Base-by-base conservation (phyloP, 495 filamentous ascomycete species). In the Trypethelium eluteriae region DNA sequence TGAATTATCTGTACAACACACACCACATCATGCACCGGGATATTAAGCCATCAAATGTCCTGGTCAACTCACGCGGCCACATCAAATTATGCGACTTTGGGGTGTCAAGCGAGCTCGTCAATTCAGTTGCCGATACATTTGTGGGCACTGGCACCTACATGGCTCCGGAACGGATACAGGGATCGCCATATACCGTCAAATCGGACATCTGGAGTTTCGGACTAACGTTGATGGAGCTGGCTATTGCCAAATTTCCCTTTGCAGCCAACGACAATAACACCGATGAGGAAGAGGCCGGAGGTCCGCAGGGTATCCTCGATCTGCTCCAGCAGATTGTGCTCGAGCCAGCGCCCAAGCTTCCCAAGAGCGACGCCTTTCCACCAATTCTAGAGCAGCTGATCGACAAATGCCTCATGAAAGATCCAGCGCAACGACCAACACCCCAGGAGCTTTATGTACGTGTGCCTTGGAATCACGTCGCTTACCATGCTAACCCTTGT, bases 11-110 rank as follows among this genome's bases (percentile, higher is more conserved):
- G 63, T 98, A 98, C 77, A 88, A 89, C 70, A 86, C 86, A 53
- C 92, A 98, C 73, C 90, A 92, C 66, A 98, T 98, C 73, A 96
- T 98, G 89, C 94, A 98, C 74, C 87, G 94, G 69, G 94, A 98
- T 76, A 96, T 98, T 80, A 98, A 98, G 73, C 94, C 94, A 1
- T 98, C 94, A 49, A 98, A 98, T 75, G 88, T 98, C 62, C 81
- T 98, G 44, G 89, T 98, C 74, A 98, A 96, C 80, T 96, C 92
- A 2, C 86, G 87, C 32, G 94, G 94, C 3, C 85, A 88, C 68
- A 98, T 98, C 81, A 98, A 98, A 78, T 84, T 98, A 5, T 98
- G 95, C 77, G 94, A 98, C 75, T 98, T 98, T 75, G 94, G 94
- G 62, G 94, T 98, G 12, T 96, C 92, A 7, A 93, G 92, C 66